Evolutionary conservation across 768 basidiomycete genomes (phyloP).

Genomic region (Boletus rubropictus): DNA sequence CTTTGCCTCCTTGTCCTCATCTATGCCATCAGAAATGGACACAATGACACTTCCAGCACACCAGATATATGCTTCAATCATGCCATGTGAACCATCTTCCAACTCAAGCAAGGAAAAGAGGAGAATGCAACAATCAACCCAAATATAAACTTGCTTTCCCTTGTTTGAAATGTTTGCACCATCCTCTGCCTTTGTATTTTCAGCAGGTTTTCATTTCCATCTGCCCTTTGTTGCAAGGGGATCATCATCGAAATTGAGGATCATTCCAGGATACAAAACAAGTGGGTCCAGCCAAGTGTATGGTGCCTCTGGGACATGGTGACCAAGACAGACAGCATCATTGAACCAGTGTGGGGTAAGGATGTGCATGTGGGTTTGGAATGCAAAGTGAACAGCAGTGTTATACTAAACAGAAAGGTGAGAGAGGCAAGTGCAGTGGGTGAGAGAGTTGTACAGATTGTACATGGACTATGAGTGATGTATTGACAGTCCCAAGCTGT

Average conservation of each 20-base stretch:
- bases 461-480: too few relatives aligned
- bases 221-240: conserved; percentile 13
- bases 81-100: conserved; percentile 40
- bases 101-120: conserved; percentile 58
- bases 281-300: conserved; percentile 76
- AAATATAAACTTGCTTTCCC: conserved; percentile 42
- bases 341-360: conserved; percentile 94
- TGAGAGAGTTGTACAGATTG: too few relatives aligned
- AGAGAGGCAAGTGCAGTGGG: background rate
- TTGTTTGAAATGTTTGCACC: conserved; percentile 7
- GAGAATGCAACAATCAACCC: conserved; percentile 55
- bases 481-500: too few relatives aligned
- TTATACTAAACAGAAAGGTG: conserved; percentile 30
- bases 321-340: conserved; percentile 59
- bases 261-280: conserved; percentile 33
- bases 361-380: conserved; percentile 54
- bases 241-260: conserved; percentile 14
- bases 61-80: conserved; percentile 54
- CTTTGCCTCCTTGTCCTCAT: conserved; percentile 27
- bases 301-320: conserved; percentile 43
- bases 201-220: conserved; percentile 22
- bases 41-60: conserved; percentile 54
- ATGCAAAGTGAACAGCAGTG: conserved; percentile 51
- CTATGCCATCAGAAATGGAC: conserved; percentile 45
- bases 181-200: conserved; percentile 21